Evolutionary conservation across 768 basidiomycete species (phyloP).

Genomic region (Pleurotus citrinopileatus): DNA sequence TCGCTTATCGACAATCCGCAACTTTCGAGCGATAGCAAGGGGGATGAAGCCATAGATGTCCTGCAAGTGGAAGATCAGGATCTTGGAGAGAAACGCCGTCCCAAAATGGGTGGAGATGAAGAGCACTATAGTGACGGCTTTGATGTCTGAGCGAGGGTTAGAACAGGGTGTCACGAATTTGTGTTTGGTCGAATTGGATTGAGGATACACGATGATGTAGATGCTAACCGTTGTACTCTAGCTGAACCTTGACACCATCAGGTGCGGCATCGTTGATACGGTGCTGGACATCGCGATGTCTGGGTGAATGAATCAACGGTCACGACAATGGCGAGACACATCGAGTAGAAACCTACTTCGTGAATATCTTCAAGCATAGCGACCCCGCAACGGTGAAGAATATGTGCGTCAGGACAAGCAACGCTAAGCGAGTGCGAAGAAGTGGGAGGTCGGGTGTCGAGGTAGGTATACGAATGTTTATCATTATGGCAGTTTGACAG

Average conservation of each 20-base stretch:
- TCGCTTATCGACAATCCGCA: conserved; percentile 5
- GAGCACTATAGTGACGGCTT: conserved; percentile 14
- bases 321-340: not conserved
- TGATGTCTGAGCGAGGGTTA: conserved; percentile 12
- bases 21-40: conserved; percentile 11
- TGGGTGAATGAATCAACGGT: not conserved
- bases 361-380: conserved; percentile 16
- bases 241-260: conserved; percentile 13
- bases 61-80: conserved; percentile 14
- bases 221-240: conserved; percentile 15
- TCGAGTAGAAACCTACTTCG: conserved; percentile 11
- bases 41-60: conserved; percentile 17
- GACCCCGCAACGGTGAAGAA: conserved; percentile 14
- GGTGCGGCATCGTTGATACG: conserved; percentile 12
- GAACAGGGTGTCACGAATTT: too few species aligned
- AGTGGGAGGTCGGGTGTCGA: conserved; percentile 15
- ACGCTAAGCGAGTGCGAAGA: conserved; percentile 10
- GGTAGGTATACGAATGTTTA: conserved; percentile 7
- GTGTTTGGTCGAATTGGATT: too few species aligned
- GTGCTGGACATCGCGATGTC: conserved; percentile 14
- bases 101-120: conserved; percentile 14
- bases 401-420: conserved; percentile 8
- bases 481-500: not conserved
- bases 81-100: conserved; percentile 11
- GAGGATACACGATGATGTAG: not conserved